A percentile compares a stretch with the other conserved stretches of the same genome.
phyloP scores from a whole-genome alignment of 441 rosid genomes.

The Hypseocharis bilobata region DNA sequence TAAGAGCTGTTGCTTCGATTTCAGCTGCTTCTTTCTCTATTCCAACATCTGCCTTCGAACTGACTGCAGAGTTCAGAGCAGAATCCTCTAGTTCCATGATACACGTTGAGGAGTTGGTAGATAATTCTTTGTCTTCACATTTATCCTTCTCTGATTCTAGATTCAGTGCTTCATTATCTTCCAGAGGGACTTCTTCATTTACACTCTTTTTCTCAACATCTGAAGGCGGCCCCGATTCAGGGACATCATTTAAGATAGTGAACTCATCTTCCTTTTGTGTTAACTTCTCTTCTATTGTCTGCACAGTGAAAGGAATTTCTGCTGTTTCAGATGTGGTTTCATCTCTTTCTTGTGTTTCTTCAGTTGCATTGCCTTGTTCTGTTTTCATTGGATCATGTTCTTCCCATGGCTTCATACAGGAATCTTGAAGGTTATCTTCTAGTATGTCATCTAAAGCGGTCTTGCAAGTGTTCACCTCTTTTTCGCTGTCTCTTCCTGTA shows the following conservation, averaged over 20 bases:
- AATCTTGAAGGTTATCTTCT: conserved; percentile 20
- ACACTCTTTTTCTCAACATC: conserved; percentile 16
- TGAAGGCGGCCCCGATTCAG: conserved; percentile 15
- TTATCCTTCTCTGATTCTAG: conserved; percentile 3
- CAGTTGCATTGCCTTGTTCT: conserved; percentile 21
- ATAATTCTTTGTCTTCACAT: conserved; percentile 16
- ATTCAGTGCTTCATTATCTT: conserved; percentile 17
- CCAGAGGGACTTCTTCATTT: conserved; percentile 12
- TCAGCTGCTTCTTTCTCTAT: conserved; percentile 19
- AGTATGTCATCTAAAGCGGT: conserved; percentile 9
- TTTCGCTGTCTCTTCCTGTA: conserved; percentile 16
- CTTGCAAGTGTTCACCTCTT: conserved; percentile 2
- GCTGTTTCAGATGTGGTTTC: conserved; percentile 16
- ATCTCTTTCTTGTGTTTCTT: conserved; percentile 12
- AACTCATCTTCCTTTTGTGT: conserved; percentile 14
- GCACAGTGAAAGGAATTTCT: conserved; percentile 13
- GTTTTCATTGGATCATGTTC: conserved; percentile 12
- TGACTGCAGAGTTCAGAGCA: conserved; percentile 19
- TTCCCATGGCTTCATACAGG: conserved; percentile 14
- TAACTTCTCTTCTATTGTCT: conserved; percentile 6
- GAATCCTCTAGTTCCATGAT: conserved; percentile 18
- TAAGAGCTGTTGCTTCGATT: conserved; percentile 14
- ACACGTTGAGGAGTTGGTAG: conserved; percentile 17
- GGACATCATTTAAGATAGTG: conserved; percentile 16
- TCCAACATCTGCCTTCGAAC: conserved; percentile 23